Base-by-base conservation (phyloP, 2,329 filamentous ascomycete species). In the Endoconidiophora polonica region DNA sequence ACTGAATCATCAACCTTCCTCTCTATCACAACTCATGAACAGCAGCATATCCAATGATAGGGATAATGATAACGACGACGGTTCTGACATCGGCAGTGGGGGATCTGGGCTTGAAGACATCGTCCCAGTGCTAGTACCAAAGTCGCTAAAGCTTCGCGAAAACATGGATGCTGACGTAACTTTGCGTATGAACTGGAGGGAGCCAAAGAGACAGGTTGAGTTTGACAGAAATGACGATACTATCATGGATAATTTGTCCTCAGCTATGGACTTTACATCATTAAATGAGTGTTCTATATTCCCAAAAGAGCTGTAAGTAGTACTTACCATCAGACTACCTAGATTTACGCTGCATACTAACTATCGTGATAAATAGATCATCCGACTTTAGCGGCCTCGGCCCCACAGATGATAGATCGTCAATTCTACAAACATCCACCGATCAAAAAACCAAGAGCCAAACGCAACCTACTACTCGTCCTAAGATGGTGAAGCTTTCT, bases 401-500 rank as follows among this genome's bases (percentile, higher is more conserved):
- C 26, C 12, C 26, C 12, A 33, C 12, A 6, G 12, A 9, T 10
- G 26, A 33, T 9, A 10, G 12, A 33, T 33, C 26, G 7, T 33
- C 26, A 10, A 6, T 33, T 2, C 26, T 33, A 33, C 26, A 33
- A 33, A 33, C 6, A 33, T 9, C 7, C 12, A 33, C 26, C 2
- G 26, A 2, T 6, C 7, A 33, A 10, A 33, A 33, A 33, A 9
- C 7, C 26, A 33, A 33, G 2, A 33, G 12, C 7, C 7, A 33
- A 33, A 33, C 26, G 26, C 7, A 33, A 41, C 12, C 41, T 23
- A 39, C 24, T 7, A 23, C 41, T 9, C 42, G 36, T 26, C 38
- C 43, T 4, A 44, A 44, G 14, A 10, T 46, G 16, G 33, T 26
- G 48, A 66, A 63, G 49, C 56, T 63, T 76, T 18, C 76, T 2